These are phyloP conservation scores for Stipa capillata DNA, from an alignment of 176 grass and related monocot species.

Conservation along the genomic window DNA sequence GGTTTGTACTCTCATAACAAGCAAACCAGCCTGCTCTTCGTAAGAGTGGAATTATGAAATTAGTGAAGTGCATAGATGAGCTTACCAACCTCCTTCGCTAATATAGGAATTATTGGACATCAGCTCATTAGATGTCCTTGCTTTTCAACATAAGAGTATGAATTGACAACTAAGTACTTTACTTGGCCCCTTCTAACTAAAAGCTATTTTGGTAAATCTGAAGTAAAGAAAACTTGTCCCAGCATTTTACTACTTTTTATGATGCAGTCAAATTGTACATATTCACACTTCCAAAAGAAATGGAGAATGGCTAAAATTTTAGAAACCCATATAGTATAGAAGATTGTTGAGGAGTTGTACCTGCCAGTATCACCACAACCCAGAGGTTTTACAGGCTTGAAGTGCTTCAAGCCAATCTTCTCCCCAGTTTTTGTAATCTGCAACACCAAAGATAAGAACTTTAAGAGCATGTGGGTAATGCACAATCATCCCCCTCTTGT, in stretches of 20 bases:
- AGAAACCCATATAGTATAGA: background rate
- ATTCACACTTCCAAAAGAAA: background rate
- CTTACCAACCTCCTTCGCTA: background rate
- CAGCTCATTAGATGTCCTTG: background rate
- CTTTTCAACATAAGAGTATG: background rate
- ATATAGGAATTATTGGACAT: background rate
- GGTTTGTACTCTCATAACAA: background rate
- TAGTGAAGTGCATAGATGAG: background rate
- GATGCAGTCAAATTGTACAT: background rate
- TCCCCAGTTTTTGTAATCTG: constrained; percentile 58
- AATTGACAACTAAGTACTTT: background rate
- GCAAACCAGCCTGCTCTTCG: background rate
- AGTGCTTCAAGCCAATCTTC: constrained; percentile 84
- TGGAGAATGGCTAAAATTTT: background rate
- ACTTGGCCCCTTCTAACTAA: background rate
- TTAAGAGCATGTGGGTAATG: background rate
- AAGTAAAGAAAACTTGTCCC: background rate
- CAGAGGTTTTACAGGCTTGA: constrained; percentile 81
- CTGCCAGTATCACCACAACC: constrained; percentile 97
- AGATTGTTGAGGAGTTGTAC: constrained; percentile 31
- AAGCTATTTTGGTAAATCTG: background rate
- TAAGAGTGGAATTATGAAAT: background rate
- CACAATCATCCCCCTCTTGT: background rate
- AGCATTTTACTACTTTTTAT: background rate
- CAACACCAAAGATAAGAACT: background rate